phyloP scores from a whole-genome alignment of 176 grass and related monocot genomes.

The Neostapfia colusana region DNA sequence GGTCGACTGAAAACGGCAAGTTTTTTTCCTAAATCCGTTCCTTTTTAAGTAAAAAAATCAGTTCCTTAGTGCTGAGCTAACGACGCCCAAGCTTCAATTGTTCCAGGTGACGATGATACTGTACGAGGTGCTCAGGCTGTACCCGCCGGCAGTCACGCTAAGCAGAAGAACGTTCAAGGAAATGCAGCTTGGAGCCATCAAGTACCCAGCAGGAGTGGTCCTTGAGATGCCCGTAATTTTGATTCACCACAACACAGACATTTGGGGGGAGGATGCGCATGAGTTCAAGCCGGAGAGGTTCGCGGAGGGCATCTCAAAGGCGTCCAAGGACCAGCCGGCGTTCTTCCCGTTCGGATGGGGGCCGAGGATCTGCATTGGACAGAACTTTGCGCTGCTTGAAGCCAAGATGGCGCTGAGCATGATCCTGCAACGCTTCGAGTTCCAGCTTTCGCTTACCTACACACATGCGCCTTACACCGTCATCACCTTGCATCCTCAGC shows the following conservation, averaged over 20 bases:
- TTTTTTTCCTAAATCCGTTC: too few species aligned
- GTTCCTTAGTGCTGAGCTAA: neutral
- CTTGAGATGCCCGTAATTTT: constrained; percentile 53
- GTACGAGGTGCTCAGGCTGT: constrained; percentile 70
- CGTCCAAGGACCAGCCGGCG: constrained; percentile 38
- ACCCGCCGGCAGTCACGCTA: constrained; percentile 45
- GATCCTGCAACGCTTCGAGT: constrained; percentile 67
- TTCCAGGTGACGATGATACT: constrained; percentile 74
- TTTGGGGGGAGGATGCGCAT: constrained; percentile 56
- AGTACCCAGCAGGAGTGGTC: constrained; percentile 55
- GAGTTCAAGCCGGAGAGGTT: constrained; percentile 80
- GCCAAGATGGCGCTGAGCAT: constrained; percentile 64
- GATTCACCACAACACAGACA: constrained; percentile 54
- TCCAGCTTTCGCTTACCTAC: constrained; percentile 57
- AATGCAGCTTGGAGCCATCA: constrained; percentile 51
- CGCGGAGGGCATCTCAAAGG: constrained; percentile 63
- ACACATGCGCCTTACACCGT: constrained; percentile 53
- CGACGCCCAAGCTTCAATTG: neutral
- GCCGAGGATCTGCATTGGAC: constrained; percentile 65
- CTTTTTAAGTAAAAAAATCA: too few species aligned
- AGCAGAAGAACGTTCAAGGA: constrained; percentile 45
- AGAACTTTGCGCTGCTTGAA: constrained; percentile 72
- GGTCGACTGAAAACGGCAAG: constrained; percentile 65
- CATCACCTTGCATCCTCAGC: constrained; percentile 53
- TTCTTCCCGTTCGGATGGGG: constrained; percentile 83